Base-by-base conservation (phyloP, 179 eudicot species). In the Corrigiola litoralis region DNA sequence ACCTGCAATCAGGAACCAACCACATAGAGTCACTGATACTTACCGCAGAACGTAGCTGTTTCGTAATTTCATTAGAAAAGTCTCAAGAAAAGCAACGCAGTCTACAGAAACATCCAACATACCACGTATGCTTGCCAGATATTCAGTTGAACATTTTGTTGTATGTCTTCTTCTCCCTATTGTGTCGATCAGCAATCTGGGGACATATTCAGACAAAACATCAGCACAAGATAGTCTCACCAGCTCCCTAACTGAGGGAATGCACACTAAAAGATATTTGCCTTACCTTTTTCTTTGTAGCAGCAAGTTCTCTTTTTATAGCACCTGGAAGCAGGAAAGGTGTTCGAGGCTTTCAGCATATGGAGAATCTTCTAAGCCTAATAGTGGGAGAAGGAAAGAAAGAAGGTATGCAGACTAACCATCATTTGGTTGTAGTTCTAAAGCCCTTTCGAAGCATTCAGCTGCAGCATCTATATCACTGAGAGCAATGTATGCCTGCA, bases 171-270 rank as follows among this genome's bases (percentile, higher is more conserved):
- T 91, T 91, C 86, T 91, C 96, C 66, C 56, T 74, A 10, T 80
- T 74, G 71, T 67, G 80, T 57, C 89, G 83, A 58, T 83, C 91
- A 65, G 89, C 85, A 67, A 91, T 91, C 97, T 89, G 83, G 73
- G 64, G 54, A 52, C 33, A 64, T 32, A 42, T 50, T 70, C 23
- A 65, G 36, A 54, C 20, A 29, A 27, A 48, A 34, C 46, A n/a
- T 75, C 37, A 48, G 61, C 49, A 37, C 2, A 28, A 48, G 14
- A 34, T n/a, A 38, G 24, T 10, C 34, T 16, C 13, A 5, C 7
- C n/a, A 1, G 24, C 14, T 1, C 0, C 32, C 24, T 34, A 48
- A 23, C 29, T 4, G 1, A 61, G 3, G 5, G 23, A 45, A 33
- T 5, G 3, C 31, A 33, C 17, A 8, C 16, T 29, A 47, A 20